A percentile compares a stretch with the other conserved stretches of the same genome.
phyloP scores from a whole-genome alignment of 768 basidiomycete species.

The Russula earlei region DNA sequence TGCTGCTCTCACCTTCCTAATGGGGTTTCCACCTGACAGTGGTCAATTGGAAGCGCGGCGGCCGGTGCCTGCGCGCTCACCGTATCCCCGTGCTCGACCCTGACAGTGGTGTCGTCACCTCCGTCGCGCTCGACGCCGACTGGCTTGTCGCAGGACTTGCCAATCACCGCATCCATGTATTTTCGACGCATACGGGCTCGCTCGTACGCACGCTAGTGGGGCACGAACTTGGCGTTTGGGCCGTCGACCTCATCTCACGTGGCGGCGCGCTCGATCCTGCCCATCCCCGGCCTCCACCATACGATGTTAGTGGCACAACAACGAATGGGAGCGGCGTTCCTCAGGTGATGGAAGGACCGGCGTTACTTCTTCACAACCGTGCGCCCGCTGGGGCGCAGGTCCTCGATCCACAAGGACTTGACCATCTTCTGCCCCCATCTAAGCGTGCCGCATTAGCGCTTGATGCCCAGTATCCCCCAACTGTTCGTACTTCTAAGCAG shows the following conservation, averaged over 20 bases:
- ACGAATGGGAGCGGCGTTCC: neutral
- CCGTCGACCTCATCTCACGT: constrained; percentile 65
- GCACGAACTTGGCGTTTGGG: constrained; percentile 90
- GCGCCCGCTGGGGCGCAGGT: constrained; percentile 11
- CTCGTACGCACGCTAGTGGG: constrained; percentile 71
- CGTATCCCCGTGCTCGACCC: constrained; percentile 24
- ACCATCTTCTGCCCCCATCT: constrained; percentile 29
- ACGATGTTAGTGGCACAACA: neutral
- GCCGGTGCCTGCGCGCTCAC: constrained; percentile 16
- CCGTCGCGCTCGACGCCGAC: constrained; percentile 70
- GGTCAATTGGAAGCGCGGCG: constrained; percentile 22
- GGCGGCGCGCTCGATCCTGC: constrained; percentile 35
- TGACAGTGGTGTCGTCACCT: constrained; percentile 71
- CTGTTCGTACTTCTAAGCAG: neutral
- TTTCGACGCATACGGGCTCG: constrained; percentile 69
- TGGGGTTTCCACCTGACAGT: neutral
- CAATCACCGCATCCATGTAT: constrained; percentile 77
- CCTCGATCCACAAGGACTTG: constrained; percentile 11
- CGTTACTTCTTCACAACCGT: constrained; percentile 14
- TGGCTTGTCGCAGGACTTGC: constrained; percentile 88
- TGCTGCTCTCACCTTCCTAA: neutral
- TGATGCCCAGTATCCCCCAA: constrained; percentile 21
- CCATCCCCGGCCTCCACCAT: neutral
- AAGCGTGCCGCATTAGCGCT: constrained; percentile 45
- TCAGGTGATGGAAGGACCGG: constrained; percentile 9